phyloP scores from a whole-genome alignment of 495 filamentous ascomycete species.

The Aspergillus steynii region DNA sequence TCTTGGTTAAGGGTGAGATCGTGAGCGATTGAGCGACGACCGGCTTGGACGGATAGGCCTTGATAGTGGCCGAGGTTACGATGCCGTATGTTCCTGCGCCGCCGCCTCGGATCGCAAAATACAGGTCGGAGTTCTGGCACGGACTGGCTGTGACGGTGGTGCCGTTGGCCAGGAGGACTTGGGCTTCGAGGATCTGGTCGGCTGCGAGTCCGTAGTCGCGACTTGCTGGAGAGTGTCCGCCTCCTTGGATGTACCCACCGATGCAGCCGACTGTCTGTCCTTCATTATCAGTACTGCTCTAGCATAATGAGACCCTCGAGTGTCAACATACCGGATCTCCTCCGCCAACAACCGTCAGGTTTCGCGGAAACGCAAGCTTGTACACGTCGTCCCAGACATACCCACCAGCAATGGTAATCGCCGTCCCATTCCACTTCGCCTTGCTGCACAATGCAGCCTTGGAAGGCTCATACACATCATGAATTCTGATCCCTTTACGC shows the following conservation, averaged over 20 bases:
- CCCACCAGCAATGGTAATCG: constrained; percentile 38
- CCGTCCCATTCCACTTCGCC: constrained; percentile 30
- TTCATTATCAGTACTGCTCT: constrained; percentile 3
- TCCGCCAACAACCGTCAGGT: constrained; percentile 38
- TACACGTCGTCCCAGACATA: constrained; percentile 40
- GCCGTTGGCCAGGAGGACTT: constrained; percentile 56
- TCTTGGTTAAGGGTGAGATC: constrained; percentile 13
- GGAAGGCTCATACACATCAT: constrained; percentile 25
- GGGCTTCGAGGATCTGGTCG: constrained; percentile 39
- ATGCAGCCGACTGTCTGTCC: constrained; percentile 36
- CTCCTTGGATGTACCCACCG: constrained; percentile 41
- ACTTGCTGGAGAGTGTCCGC: constrained; percentile 33
- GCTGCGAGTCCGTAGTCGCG: constrained; percentile 35
- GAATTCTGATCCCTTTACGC: constrained; percentile 27
- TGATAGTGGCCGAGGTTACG: constrained; percentile 42
- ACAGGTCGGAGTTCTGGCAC: constrained; percentile 55
- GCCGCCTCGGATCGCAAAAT: constrained; percentile 50
- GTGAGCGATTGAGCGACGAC: constrained; percentile 21
- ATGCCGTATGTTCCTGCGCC: constrained; percentile 53
- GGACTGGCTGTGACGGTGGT: constrained; percentile 45
- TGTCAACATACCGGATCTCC: constrained; percentile 27
- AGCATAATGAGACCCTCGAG: background rate
- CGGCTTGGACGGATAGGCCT: constrained; percentile 34
- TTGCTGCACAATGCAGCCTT: constrained; percentile 9
- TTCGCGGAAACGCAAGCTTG: constrained; percentile 22